Conservation (phyloP, 1,139 yeast species). For the Debaryomyces psychrophilus region DNA sequence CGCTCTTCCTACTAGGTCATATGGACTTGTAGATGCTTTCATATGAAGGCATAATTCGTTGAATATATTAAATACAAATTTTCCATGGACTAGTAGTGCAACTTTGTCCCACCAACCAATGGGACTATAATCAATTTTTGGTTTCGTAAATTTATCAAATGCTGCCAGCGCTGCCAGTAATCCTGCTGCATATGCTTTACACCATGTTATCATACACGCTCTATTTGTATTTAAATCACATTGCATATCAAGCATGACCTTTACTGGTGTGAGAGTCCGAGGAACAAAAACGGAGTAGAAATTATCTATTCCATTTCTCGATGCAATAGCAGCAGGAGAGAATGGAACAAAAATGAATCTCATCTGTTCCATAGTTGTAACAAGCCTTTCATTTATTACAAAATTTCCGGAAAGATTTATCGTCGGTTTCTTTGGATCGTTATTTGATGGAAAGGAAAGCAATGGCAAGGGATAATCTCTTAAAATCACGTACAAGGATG, state of each 20-base stretch:
- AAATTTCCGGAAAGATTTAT: constrained; percentile 40
- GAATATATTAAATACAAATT: constrained; percentile 55
- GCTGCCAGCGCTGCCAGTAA: constrained; percentile 39
- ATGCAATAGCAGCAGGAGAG: constrained; percentile 40
- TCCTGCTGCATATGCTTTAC: constrained; percentile 47
- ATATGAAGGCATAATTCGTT: constrained; percentile 56
- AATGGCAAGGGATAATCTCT: constrained; percentile 49
- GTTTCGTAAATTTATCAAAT: constrained; percentile 65
- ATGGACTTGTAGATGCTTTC: constrained; percentile 77
- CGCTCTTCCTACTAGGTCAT: constrained; percentile 63
- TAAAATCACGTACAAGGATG: constrained; percentile 35
- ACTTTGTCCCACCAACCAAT: constrained; percentile 73
- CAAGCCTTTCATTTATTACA: constrained; percentile 48
- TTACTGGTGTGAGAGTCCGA: constrained; percentile 51
- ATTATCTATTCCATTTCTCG: constrained; percentile 30
- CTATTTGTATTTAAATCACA: constrained; percentile 40
- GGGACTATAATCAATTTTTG: constrained; percentile 82
- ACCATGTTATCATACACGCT: constrained; percentile 49
- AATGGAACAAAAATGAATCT: constrained; percentile 50
- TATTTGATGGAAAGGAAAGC: constrained; percentile 42
- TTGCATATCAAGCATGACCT: constrained; percentile 38
- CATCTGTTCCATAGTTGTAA: constrained; percentile 42
- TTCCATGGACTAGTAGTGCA: constrained; percentile 46
- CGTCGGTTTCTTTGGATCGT: constrained; percentile 29
- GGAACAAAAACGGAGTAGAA: constrained; percentile 46